phyloP scores from a whole-genome alignment of 148 eudicot genomes.

The Simmondsia chinensis region DNA sequence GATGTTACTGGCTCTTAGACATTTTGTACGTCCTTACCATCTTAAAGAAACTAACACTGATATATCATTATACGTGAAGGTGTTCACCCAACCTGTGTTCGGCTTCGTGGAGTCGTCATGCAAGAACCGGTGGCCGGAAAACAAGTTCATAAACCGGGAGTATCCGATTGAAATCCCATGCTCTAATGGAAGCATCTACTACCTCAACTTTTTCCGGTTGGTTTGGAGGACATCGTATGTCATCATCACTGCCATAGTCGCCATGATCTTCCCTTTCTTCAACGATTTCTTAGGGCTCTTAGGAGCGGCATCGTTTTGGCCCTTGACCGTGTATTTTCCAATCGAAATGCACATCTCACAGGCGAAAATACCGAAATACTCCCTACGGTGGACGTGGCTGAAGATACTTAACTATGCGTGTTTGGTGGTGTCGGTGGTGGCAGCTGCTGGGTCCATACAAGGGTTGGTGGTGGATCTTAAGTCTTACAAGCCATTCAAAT shows the following conservation, averaged over 20 bases:
- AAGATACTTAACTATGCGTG: conserved; percentile 37
- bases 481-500: conserved; percentile 31
- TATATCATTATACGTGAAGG: conserved; percentile 35
- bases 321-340: conserved; percentile 68
- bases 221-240: conserved; percentile 80
- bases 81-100: conserved; percentile 71
- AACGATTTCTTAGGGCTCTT: conserved; percentile 70
- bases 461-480: conserved; percentile 26
- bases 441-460: conserved; percentile 45
- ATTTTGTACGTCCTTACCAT: not conserved
- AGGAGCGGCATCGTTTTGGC: conserved; percentile 76
- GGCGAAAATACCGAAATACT: conserved; percentile 46
- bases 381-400: conserved; percentile 47
- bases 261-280: conserved; percentile 92
- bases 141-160: conserved; percentile 50
- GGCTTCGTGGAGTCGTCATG: conserved; percentile 44
- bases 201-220: conserved; percentile 61
- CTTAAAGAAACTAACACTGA: too few relatives aligned
- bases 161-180: conserved; percentile 34
- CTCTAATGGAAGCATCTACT: conserved; percentile 26
- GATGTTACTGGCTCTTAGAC: not conserved
- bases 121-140: conserved; percentile 44
- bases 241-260: conserved; percentile 43
- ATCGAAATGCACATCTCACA: conserved; percentile 72
- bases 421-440: conserved; percentile 40